Base-by-base conservation (phyloP, 345 rosid species). In the Punica granatum region DNA sequence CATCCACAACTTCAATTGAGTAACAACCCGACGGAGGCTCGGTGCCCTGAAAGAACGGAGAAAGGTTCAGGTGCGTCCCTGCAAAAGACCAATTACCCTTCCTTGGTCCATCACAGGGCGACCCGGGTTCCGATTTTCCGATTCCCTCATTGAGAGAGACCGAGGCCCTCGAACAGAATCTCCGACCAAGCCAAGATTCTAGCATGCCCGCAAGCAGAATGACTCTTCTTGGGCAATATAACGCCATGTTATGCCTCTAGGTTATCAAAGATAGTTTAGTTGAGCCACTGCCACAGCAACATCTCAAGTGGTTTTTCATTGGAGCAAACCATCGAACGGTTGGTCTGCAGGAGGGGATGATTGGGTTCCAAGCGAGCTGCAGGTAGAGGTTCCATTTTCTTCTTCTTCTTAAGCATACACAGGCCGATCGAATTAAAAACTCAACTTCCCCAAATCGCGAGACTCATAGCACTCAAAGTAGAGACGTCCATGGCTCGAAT, bases 1-100 rank as follows among this genome's bases (percentile, higher is more conserved):
- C 80, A 65, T 90, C 98, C 58, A 90, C 86, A 35, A 89, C 83
- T 79, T 91, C 92, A 54, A 93, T 73, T 67, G 70, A 66, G 69
- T 48, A 83, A 67, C 69, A 70, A 71, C 39, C 78, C 18, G 35
- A 63, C 37, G 66, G 72, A 44, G 81, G 67, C 15, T 16, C 70
- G 23, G 41, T 30, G 33, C 68, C 72, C 26, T 56, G 41, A n/a
- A 78, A 71, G 54, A 84, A 79, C 5, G 80, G 80, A 63, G 82
- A 79, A 64, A 79, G 79, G 43, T 56, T 54, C 72, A 73, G 79
- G 42, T 49, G 56, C 68, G 69, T 60, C 65, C 76, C 58, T 44
- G 64, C 67, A 21, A 63, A 67, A 74, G 58, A 41, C 63, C 32
- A 32, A 35, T 70, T 12, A 6, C 65, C 42, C 32, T 69, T 51